phyloP scores from a whole-genome alignment of 768 basidiomycete genomes.

The Tulasnella calospora region DNA sequence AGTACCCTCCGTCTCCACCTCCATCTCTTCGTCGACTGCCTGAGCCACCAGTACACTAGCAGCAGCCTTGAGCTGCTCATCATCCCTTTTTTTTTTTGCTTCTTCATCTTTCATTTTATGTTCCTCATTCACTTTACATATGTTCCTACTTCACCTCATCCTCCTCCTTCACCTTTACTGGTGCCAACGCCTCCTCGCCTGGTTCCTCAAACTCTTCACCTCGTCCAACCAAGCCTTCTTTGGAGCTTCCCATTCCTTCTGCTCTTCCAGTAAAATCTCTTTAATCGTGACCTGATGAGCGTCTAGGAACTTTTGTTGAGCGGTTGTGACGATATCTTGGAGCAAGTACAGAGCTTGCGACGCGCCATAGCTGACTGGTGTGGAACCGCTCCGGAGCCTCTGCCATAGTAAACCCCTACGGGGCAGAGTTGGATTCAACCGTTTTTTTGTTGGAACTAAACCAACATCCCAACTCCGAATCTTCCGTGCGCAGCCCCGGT shows the following conservation, averaged over 20 bases:
- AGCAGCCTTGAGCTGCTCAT: background rate
- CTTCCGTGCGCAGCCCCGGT: background rate
- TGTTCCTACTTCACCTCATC: too few relatives aligned
- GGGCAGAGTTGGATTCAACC: too few relatives aligned
- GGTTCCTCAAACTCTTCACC: conserved; percentile 18
- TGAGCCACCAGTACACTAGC: background rate
- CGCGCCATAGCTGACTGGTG: too few relatives aligned
- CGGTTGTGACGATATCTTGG: conserved; percentile 24
- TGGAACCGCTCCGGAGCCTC: too few relatives aligned
- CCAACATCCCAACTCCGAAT: background rate
- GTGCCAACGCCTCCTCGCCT: background rate
- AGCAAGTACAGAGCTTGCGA: conserved; percentile 29
- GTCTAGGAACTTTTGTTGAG: conserved; percentile 27
- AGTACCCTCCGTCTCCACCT: background rate
- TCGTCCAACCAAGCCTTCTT: conserved; percentile 26
- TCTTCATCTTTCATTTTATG: background rate
- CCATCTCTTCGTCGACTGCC: conserved; percentile 4
- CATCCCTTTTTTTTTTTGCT: background rate
- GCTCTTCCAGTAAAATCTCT: conserved; percentile 20
- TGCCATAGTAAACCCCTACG: too few relatives aligned
- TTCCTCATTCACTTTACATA: too few relatives aligned
- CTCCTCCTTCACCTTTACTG: too few relatives aligned
- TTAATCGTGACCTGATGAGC: background rate
- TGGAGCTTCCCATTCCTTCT: conserved; percentile 24
- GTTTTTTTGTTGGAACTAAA: too few relatives aligned